Conservation (phyloP, 495 filamentous ascomycete species). For the Penicillium pancosmium region DNA sequence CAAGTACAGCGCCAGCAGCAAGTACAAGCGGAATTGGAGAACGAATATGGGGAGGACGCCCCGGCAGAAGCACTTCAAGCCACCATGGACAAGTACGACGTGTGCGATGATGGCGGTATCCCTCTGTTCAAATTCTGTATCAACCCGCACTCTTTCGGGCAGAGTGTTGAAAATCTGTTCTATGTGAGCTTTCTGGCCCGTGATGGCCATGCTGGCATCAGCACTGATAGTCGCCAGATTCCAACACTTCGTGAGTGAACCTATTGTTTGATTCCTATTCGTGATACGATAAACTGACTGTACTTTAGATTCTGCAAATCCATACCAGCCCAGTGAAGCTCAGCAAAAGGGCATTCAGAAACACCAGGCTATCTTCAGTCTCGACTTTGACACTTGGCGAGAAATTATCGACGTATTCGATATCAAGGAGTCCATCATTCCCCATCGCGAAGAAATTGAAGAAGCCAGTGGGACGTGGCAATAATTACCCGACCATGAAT, state of each 20-base stretch:
- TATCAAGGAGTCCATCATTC: conserved; percentile 78
- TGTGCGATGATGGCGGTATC: conserved; percentile 66
- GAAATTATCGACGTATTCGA: conserved; percentile 72
- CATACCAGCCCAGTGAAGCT: conserved; percentile 46
- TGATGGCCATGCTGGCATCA: conserved; percentile 74
- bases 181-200: conserved; percentile 93
- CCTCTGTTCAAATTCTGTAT: conserved; percentile 81
- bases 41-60: conserved; percentile 27
- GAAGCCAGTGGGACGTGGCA: conserved; percentile 75
- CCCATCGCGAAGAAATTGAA: conserved; percentile 69
- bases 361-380: conserved; percentile 80
- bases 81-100: conserved; percentile 55
- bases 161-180: conserved; percentile 97
- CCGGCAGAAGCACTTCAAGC: conserved; percentile 37
- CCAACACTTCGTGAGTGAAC: conserved; percentile 70
- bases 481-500: conserved; percentile 29
- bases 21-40: conserved; percentile 31
- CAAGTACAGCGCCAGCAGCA: conserved; percentile 39
- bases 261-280: conserved; percentile 8
- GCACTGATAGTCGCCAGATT: conserved; percentile 62
- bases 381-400: conserved; percentile 83
- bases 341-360: conserved; percentile 57
- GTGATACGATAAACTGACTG: conserved; percentile 26
- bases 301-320: conserved; percentile 38
- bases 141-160: conserved; percentile 87